A percentile compares a stretch with the other conserved stretches of the same genome.
Conservation (phyloP, 2,329 filamentous ascomycete genomes). For the Neonectria punicea region DNA sequence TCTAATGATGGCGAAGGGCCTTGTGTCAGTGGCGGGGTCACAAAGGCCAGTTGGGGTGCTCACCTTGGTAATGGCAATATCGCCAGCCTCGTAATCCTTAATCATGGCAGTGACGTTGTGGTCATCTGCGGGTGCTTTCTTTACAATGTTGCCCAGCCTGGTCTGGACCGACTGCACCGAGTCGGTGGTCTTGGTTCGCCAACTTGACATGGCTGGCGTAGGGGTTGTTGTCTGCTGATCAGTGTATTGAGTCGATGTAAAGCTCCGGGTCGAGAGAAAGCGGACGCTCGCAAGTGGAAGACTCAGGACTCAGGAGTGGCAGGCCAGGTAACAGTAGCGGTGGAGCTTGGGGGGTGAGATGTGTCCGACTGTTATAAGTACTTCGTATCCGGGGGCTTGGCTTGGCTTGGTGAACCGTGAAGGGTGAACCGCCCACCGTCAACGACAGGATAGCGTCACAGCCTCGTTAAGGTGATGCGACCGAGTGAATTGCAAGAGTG, state of each 20-base stretch:
- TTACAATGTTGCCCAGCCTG: slow-evolving; percentile 21
- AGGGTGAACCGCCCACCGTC: not conserved
- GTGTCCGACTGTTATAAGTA: not conserved
- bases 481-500: not conserved
- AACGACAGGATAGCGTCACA: not conserved
- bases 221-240: not conserved
- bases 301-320: not conserved
- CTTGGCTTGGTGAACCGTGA: not conserved
- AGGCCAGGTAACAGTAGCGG: not conserved
- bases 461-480: not conserved
- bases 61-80: slow-evolving; percentile 25
- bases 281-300: not conserved
- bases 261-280: not conserved
- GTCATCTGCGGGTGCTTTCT: slow-evolving; percentile 15
- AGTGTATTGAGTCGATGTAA: not conserved
- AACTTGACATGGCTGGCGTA: slow-evolving; percentile 9
- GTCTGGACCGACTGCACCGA: slow-evolving; percentile 25
- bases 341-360: not conserved
- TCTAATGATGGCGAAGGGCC: not conserved
- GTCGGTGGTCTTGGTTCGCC: slow-evolving; percentile 18
- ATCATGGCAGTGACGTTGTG: slow-evolving; percentile 18
- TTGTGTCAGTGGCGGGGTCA: not conserved
- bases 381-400: not conserved
- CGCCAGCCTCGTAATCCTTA: slow-evolving; percentile 24
- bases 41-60: not conserved